Evolutionary conservation across 345 rosid species (phyloP).

Genomic region (Fremontodendron californicum): DNA sequence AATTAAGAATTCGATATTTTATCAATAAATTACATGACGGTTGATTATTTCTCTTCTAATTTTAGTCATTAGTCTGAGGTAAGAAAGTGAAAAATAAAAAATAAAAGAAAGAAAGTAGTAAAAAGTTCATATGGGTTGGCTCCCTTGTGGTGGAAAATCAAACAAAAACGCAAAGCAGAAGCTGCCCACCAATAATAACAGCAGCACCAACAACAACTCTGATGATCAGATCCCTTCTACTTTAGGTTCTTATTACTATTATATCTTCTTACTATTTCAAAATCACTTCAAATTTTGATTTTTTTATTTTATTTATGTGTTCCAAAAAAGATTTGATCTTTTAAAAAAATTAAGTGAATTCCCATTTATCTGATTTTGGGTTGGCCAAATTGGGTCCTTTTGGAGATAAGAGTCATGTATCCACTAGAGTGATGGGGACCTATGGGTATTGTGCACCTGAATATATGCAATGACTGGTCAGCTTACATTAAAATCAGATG

Average conservation of each 20-base stretch:
- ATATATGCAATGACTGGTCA: constrained; percentile 78
- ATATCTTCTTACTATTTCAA: not conserved
- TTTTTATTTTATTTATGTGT: too few species aligned
- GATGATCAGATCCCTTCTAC: constrained; percentile 51
- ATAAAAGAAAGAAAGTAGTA: not conserved
- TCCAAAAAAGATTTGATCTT: not conserved
- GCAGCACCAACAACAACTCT: not conserved
- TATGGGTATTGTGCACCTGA: constrained; percentile 71
- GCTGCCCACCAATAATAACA: constrained; percentile 10
- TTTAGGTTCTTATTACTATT: constrained; percentile 30
- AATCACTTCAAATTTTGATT: not conserved
- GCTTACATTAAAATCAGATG: constrained; percentile 62
- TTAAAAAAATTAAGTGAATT: not conserved
- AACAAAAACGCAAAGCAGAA: constrained; percentile 29
- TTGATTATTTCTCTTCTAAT: too few species aligned
- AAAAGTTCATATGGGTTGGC: constrained; percentile 42
- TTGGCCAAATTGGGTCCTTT: constrained; percentile 72
- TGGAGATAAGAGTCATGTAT: constrained; percentile 65
- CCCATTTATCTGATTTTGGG: constrained; percentile 55
- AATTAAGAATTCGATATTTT: too few species aligned
- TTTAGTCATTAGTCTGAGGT: too few species aligned
- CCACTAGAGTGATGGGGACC: constrained; percentile 73
- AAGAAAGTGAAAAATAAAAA: too few species aligned
- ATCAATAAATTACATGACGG: too few species aligned
- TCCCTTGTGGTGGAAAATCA: constrained; percentile 43